Evolutionary conservation across 225 moss, liverwort and hornwort genomes (phyloP).

Genomic region (Asterella californica): DNA sequence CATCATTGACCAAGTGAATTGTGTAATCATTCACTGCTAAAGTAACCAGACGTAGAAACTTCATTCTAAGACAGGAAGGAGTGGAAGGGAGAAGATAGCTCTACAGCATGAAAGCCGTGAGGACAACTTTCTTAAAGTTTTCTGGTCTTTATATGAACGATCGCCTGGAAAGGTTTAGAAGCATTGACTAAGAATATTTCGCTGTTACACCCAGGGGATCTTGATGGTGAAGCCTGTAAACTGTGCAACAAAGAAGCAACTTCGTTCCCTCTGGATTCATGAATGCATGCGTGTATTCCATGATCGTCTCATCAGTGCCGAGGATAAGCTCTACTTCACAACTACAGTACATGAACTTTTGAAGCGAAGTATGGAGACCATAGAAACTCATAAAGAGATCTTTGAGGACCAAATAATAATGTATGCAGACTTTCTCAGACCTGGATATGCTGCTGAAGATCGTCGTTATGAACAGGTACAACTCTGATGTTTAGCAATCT

Average conservation of each 20-base stretch:
- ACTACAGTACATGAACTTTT: conserved; percentile 67
- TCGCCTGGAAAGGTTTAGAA: neutral
- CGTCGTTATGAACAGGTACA: conserved; percentile 70
- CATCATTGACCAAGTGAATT: neutral
- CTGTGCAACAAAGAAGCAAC: conserved; percentile 66
- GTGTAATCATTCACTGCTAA: neutral
- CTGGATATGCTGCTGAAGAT: conserved; percentile 60
- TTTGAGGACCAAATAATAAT: conserved; percentile 78
- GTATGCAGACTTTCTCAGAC: conserved; percentile 72
- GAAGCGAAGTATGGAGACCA: conserved; percentile 71
- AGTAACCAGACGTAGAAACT: too few species aligned
- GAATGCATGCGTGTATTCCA: conserved; percentile 94
- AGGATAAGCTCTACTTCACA: conserved; percentile 57
- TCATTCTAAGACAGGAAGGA: too few species aligned
- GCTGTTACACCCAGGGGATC: conserved; percentile 52
- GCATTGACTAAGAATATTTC: neutral
- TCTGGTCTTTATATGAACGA: too few species aligned
- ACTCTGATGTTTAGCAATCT: neutral
- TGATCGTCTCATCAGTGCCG: conserved; percentile 70
- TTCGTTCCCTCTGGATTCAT: conserved; percentile 78
- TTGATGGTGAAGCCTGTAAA: conserved; percentile 68
- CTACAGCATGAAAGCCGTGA: too few species aligned
- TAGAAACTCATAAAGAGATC: conserved; percentile 57
- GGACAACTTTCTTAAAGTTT: too few species aligned
- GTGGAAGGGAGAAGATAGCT: too few species aligned